Conservation (phyloP, 2,329 filamentous ascomycete genomes). For the Fusarium musae region DNA sequence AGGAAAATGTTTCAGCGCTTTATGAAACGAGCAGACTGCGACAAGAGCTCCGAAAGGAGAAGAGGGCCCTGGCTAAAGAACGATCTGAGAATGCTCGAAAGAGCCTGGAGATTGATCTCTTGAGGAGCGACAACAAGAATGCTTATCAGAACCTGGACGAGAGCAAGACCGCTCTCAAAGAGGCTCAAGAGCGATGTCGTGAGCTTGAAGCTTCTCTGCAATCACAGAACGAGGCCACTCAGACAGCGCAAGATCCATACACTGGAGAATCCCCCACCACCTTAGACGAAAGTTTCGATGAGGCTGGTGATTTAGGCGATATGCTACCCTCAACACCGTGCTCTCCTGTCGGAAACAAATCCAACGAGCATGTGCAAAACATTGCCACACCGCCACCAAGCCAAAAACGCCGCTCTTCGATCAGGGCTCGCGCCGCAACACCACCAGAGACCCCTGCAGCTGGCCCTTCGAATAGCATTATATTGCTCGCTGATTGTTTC, state of each 20-base stretch:
- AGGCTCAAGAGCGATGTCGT: background rate
- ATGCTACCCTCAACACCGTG: background rate
- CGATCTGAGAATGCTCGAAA: background rate
- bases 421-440: background rate
- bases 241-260: background rate
- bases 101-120: background rate
- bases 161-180: fast-evolving
- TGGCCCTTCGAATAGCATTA: fast-evolving
- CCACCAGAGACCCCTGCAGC: background rate
- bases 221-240: fast-evolving
- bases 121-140: background rate
- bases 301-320: too few species aligned
- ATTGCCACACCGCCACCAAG: background rate
- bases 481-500: fast-evolving
- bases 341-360: background rate
- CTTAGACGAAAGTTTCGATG: background rate
- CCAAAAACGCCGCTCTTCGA: too few species aligned
- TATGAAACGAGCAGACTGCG: background rate
- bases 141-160: fast-evolving
- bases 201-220: background rate
- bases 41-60: background rate
- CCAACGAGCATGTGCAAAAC: background rate
- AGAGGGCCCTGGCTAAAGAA: background rate
- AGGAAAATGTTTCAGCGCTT: background rate
- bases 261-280: fast-evolving